A percentile compares a stretch with the other conserved stretches of the same genome.
Conservation (phyloP, 2,329 filamentous ascomycete species). For the Aspergillus fructus region DNA sequence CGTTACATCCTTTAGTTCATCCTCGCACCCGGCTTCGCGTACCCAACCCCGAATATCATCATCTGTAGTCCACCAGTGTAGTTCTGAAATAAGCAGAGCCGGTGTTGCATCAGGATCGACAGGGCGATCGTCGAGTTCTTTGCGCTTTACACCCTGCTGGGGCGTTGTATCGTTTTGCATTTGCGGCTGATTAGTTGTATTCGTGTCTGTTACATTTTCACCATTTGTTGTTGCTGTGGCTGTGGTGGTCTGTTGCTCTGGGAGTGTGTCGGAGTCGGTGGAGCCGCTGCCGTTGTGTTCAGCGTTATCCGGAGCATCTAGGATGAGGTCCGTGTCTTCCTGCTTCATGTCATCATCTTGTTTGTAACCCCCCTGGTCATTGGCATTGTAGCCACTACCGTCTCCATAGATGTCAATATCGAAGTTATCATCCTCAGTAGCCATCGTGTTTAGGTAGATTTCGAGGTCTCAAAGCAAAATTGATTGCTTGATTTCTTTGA, state of each 20-base stretch:
- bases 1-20: slow-evolving; percentile 85
- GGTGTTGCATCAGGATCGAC: slow-evolving; percentile 62
- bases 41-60: slow-evolving; percentile 91
- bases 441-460: slow-evolving; percentile 41
- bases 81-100: slow-evolving; percentile 81
- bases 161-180: slow-evolving; percentile 27
- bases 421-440: slow-evolving; percentile 66
- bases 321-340: slow-evolving; percentile 40
- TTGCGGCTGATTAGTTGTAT: slow-evolving; percentile 21
- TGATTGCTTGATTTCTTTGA: slow-evolving; percentile 38
- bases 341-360: slow-evolving; percentile 31
- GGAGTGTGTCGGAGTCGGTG: slow-evolving; percentile 21
- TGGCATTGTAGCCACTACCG: slow-evolving; percentile 48
- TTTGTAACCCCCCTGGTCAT: slow-evolving; percentile 47
- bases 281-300: slow-evolving; percentile 24
- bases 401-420: slow-evolving; percentile 71
- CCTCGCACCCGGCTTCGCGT: slow-evolving; percentile 74
- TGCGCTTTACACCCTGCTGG: slow-evolving; percentile 62
- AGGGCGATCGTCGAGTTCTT: slow-evolving; percentile 57
- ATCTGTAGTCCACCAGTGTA: slow-evolving; percentile 96
- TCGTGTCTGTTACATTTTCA: slow-evolving; percentile 22
- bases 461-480: slow-evolving; percentile 30
- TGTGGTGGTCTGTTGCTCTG: slow-evolving; percentile 24
- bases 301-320: slow-evolving; percentile 37
- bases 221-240: slow-evolving; percentile 26